Conservation (phyloP, 495 filamentous ascomycete species). For the Neurospora sublineolata region DNA sequence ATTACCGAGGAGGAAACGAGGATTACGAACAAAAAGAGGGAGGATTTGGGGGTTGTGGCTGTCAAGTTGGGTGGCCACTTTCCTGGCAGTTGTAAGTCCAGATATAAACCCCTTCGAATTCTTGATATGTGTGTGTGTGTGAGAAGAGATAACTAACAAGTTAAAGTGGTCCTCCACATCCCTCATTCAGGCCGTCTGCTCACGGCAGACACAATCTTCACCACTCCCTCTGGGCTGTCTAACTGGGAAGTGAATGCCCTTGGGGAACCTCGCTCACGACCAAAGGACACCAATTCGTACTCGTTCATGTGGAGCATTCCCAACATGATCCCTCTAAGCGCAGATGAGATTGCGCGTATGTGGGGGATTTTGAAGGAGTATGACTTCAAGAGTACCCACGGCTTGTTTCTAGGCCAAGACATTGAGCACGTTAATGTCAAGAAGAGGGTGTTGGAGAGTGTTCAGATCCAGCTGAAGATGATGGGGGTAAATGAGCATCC, state of each 20-base stretch:
- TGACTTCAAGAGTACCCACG: slow-evolving; percentile 53
- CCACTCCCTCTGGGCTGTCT: slow-evolving; percentile 43
- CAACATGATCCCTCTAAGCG: slow-evolving; percentile 65
- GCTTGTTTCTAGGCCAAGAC: slow-evolving; percentile 51
- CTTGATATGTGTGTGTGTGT: neutral
- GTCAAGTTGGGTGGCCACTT: slow-evolving; percentile 68
- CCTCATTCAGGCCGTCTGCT: slow-evolving; percentile 41
- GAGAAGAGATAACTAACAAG: neutral
- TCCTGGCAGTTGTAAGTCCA: slow-evolving; percentile 40
- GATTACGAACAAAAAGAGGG: slow-evolving; percentile 23
- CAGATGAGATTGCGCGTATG: slow-evolving; percentile 42
- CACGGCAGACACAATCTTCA: slow-evolving; percentile 61
- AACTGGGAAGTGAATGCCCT: slow-evolving; percentile 28
- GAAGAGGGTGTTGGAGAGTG: slow-evolving; percentile 56
- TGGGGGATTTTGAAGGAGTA: slow-evolving; percentile 41
- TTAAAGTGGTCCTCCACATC: slow-evolving; percentile 41
- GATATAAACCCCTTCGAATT: neutral
- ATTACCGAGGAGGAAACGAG: slow-evolving; percentile 22
- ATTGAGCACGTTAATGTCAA: slow-evolving; percentile 47
- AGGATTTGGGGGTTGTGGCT: slow-evolving; percentile 43
- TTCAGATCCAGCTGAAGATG: slow-evolving; percentile 53
- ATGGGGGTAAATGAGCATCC: slow-evolving; percentile 44
- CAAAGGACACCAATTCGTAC: slow-evolving; percentile 47
- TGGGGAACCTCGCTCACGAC: slow-evolving; percentile 30
- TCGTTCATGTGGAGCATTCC: slow-evolving; percentile 72